Conservation (phyloP, 2,329 filamentous ascomycete species). For the Aspergillus carbonarius region DNA sequence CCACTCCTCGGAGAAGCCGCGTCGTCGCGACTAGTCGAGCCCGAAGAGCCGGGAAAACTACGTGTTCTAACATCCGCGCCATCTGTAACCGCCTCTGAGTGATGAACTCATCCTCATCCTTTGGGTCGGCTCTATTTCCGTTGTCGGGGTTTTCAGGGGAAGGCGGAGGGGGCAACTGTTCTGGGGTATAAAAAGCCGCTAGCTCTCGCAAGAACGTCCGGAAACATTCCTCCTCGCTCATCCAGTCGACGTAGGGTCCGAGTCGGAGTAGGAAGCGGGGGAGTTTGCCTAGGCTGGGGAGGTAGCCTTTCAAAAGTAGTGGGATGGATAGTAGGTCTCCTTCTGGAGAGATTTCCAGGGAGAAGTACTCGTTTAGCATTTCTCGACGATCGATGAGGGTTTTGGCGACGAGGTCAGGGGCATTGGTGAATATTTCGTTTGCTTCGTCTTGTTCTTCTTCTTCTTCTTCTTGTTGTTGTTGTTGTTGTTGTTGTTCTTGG, state of each 20-base stretch:
- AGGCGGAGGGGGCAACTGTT: conserved; percentile 64
- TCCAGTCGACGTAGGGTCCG: conserved; percentile 87
- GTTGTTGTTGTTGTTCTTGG: conserved; percentile 6
- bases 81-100: conserved; percentile 63
- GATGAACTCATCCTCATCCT: conserved; percentile 51
- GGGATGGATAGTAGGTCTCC: conserved; percentile 79
- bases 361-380: conserved; percentile 93
- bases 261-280: conserved; percentile 84
- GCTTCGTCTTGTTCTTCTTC: conserved; percentile 36
- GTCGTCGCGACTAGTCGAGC: conserved; percentile 78
- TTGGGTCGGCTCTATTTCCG: conserved; percentile 13
- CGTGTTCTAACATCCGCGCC: conserved; percentile 73
- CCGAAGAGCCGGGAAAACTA: conserved; percentile 88
- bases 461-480: conserved; percentile 9
- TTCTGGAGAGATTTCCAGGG: conserved; percentile 73
- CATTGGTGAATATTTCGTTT: conserved; percentile 62
- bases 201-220: conserved; percentile 80
- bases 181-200: conserved; percentile 86
- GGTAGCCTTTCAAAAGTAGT: conserved; percentile 84
- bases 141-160: not conserved
- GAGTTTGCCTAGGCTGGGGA: conserved; percentile 79
- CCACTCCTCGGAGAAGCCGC: conserved; percentile 69
- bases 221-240: conserved; percentile 80
- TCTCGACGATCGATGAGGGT: conserved; percentile 74
- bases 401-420: conserved; percentile 63